A percentile compares a stretch with the other conserved stretches of the same genome.
Evolutionary conservation across 208 protist species (phyloP).

Genomic region (Leishmania gerbilli): DNA sequence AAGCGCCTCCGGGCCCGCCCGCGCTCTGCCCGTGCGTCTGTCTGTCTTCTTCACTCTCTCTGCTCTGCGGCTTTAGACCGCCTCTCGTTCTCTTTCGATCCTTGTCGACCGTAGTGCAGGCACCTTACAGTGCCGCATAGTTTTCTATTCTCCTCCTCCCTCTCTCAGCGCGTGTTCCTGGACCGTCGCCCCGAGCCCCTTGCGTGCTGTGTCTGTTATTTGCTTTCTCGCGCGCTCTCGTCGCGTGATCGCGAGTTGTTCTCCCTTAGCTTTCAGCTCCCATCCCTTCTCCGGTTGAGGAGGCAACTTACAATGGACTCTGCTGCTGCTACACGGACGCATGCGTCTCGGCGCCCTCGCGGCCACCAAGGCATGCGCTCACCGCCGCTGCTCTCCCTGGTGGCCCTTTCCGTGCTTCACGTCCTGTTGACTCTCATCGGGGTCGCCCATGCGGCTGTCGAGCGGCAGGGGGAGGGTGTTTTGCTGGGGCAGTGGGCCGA

Average conservation of each 20-base stretch:
- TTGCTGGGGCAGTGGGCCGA: conserved; percentile 18
- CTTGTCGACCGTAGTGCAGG: not conserved
- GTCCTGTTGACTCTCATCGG: not conserved
- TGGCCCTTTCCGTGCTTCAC: not conserved
- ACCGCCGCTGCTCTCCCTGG: not conserved
- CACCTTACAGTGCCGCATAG: not conserved
- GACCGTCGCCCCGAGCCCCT: not conserved
- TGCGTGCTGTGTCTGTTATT: not conserved
- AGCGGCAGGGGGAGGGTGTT: conserved; percentile 10
- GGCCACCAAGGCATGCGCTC: not conserved
- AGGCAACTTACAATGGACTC: not conserved
- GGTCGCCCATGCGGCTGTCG: not conserved
- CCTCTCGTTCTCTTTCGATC: not conserved
- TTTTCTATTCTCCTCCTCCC: not conserved
- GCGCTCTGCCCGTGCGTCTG: not conserved
- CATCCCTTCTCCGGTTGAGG: not conserved
- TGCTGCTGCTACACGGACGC: not conserved
- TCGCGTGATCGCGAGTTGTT: not conserved
- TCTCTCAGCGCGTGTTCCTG: not conserved
- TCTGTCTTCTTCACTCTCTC: not conserved
- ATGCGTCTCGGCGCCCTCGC: not conserved
- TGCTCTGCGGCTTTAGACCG: not conserved
- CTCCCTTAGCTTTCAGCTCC: not conserved
- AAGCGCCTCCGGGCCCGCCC: not conserved
- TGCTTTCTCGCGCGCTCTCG: not conserved